Conservation (phyloP, 1,139 yeast species). For the Yamadazyma atmosphaerica region DNA sequence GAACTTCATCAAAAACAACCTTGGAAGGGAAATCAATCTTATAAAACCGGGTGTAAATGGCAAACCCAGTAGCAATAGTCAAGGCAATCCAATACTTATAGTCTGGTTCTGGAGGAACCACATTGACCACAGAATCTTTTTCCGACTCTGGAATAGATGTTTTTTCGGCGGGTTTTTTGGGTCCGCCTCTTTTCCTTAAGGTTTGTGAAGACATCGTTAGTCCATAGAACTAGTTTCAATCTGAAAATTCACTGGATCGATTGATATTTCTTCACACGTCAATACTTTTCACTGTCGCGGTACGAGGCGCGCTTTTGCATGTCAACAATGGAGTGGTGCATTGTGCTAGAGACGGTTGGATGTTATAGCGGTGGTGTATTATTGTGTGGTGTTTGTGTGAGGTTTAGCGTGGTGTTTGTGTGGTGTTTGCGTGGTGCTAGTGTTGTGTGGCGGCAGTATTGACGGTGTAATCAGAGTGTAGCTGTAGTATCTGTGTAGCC, state of each 20-base stretch:
- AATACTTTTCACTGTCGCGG: not conserved
- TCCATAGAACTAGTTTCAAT: too few species aligned
- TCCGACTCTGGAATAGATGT: constrained; percentile 2
- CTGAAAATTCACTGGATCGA: too few species aligned
- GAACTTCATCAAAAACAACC: constrained; percentile 98
- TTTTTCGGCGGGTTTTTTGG: constrained; percentile 8
- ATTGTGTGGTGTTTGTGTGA: too few species aligned
- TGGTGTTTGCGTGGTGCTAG: too few species aligned
- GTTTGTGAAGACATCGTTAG: constrained; percentile 23
- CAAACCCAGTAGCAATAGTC: constrained; percentile 56
- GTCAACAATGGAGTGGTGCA: too few species aligned
- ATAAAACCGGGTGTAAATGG: constrained; percentile 72
- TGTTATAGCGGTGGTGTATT: too few species aligned
- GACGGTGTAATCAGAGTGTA: too few species aligned
- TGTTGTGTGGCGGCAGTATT: too few species aligned
- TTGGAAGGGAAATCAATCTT: constrained; percentile 71
- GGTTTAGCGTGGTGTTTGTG: too few species aligned
- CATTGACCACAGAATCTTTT: constrained; percentile 4
- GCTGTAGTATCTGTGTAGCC: too few species aligned
- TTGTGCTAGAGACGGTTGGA: too few species aligned
- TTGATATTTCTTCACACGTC: not conserved
- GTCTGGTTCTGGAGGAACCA: constrained; percentile 25
- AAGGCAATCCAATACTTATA: constrained; percentile 44
- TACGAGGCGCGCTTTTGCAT: too few species aligned
- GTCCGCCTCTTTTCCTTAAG: constrained; percentile 28